Conservation (phyloP, 2,329 filamentous ascomycete genomes). For the Xylariaceae sp. region DNA sequence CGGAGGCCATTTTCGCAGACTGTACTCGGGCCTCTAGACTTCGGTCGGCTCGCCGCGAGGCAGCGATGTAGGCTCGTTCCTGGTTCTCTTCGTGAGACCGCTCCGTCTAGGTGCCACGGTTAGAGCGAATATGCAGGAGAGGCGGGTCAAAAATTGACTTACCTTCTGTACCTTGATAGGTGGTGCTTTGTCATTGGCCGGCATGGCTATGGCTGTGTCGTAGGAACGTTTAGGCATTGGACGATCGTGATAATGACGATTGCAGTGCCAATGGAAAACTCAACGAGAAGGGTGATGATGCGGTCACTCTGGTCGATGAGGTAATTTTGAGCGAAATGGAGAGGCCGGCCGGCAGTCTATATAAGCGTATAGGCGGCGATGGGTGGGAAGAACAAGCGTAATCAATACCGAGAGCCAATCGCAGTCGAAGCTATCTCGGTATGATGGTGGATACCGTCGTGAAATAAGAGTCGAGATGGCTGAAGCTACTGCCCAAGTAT, state of each 20-base stretch:
- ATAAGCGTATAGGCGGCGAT: not conserved
- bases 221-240: constrained; percentile 37
- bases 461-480: constrained; percentile 3
- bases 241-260: not conserved
- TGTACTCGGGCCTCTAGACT: constrained; percentile 84
- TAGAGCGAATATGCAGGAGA: constrained; percentile 9
- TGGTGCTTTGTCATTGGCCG: constrained; percentile 25
- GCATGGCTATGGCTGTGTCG: constrained; percentile 23
- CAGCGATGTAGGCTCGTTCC: constrained; percentile 87
- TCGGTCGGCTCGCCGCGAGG: constrained; percentile 80
- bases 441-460: not conserved
- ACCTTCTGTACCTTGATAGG: constrained; percentile 33
- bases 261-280: not conserved
- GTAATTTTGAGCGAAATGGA: not conserved
- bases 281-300: constrained; percentile 3
- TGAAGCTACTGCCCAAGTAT: not conserved
- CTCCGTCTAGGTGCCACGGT: constrained; percentile 51
- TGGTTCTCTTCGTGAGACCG: constrained; percentile 78
- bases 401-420: not conserved
- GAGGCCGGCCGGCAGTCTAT: not conserved
- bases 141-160: constrained; percentile 6
- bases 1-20: constrained; percentile 82
- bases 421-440: not conserved
- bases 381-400: not conserved
- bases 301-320: not conserved